Base-by-base conservation (phyloP, 2,329 filamentous ascomycete species). In the Periconia macrospinosa region DNA sequence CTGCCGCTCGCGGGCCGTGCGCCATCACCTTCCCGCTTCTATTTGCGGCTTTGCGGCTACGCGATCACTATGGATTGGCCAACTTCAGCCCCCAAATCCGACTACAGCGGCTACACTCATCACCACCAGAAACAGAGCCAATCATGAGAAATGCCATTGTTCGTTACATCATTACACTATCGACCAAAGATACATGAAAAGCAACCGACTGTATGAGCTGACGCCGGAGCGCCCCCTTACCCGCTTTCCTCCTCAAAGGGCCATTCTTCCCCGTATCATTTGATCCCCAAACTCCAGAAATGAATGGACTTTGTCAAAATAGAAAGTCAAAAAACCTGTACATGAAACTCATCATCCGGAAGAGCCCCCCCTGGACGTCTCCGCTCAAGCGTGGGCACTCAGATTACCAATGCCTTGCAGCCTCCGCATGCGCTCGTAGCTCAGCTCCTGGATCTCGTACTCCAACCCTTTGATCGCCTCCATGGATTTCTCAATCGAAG, bases 381-480 rank as follows among this genome's bases (percentile, higher is more conserved):
- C 59, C 61, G 54, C 52, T 55, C 47, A 49, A 56, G 52, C 59
- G 52, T 49, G 43, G 1, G 90, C 49, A 46, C 55, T 69, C 60
- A 67, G 61, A 45, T 55, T 51, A 33, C 68, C 66, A 65, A 71
- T 69, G 50, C 67, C 61, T 54, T 71, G 69, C 60, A 72, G 60
- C 59, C 69, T 66, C 42, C 69, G 67, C 57, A 61, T 65, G 50
- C 69, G 78, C 73, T 92, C 88, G 55, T 74, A 76, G 58, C 80
- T 68, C 58, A 95, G 82, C 52, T 86, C 83, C 44, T 76, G 71
- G 72, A 93, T 90, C 64, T 92, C 90, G 50, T 78, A 76, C 60
- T 87, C 81, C 55, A 92, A 85, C 60, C 85, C 83, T 71, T 87
- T 84, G 70, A 95, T 89, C 50, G 89, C 87, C 48, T 88, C 88